These are phyloP conservation scores for Penium margaritaceum DNA, from an alignment of 139 green algal genomes.

Conservation along the genomic window DNA sequence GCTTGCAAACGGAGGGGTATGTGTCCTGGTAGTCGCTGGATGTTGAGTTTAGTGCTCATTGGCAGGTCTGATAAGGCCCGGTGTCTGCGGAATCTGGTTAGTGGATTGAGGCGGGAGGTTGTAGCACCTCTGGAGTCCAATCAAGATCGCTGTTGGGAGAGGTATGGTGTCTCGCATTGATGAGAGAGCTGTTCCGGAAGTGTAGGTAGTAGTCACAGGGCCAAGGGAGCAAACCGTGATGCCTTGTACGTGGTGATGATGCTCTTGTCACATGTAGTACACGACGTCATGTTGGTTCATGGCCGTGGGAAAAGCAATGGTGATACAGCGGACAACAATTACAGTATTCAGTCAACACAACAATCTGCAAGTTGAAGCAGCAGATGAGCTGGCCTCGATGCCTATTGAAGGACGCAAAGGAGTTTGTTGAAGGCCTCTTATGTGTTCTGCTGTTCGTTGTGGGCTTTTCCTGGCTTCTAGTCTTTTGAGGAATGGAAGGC, in stretches of 20 bases:
- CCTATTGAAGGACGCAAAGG: too few species aligned
- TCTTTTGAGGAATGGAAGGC: not conserved
- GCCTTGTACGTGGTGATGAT: not conserved
- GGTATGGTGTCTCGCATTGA: not conserved
- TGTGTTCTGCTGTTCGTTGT: not conserved
- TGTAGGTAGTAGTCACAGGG: too few species aligned
- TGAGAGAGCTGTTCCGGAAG: too few species aligned
- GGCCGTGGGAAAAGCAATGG: too few species aligned
- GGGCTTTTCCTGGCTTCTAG: not conserved
- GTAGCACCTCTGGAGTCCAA: not conserved
- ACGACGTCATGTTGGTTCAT: not conserved
- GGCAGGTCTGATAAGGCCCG: not conserved
- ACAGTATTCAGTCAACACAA: too few species aligned
- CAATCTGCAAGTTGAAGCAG: too few species aligned
- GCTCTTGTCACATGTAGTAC: not conserved
- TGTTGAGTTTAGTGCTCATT: not conserved
- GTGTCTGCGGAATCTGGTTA: not conserved
- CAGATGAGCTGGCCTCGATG: too few species aligned
- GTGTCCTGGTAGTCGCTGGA: not conserved
- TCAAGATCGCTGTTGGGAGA: not conserved
- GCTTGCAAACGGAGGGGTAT: slow-evolving; percentile 29
- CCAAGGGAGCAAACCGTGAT: too few species aligned
- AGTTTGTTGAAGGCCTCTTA: not conserved
- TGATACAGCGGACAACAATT: too few species aligned
- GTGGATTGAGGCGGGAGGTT: not conserved